Evolutionary conservation across 1,139 yeast species (phyloP), one percentile per base, ranked within the genome.

Genomic region (Geotrichum restrictum): DNA sequence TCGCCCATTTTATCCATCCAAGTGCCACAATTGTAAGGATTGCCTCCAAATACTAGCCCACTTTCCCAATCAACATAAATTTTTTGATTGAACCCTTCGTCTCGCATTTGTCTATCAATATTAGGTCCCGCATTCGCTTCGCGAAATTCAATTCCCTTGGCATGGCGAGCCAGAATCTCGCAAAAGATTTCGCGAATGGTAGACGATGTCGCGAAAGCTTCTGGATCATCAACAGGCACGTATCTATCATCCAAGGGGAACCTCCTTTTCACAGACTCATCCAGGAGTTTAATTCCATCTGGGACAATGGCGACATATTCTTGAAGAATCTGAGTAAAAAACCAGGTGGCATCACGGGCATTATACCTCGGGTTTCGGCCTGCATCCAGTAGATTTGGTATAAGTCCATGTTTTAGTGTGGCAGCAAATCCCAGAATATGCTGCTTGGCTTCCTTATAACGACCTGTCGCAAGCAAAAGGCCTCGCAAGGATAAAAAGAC

Each of bases 1-100:
- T 93, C 98, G 21, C 98, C 98, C 98, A 93, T 93, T 72, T 93
- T 93, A 70, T 93, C 98, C 97, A 91, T 93, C 98, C 98, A 93
- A 0, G 98, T 93, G 19, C 98, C 98, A 73, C 98, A 93, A 64
- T 93, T 93, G 68, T 72, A 80, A 67, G 86, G 95, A 51, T 88
- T 87, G 1, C 98, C 98, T 45, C 98, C 98, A 68, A 82, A 86
- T 4, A 91, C 74, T 44, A 93, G 72, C 0, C 98, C 98, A 22
- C 86, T 88, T 0, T 73, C 64, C 98, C 98, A 93, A 66, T 93
- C 97, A 54, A 91, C 89, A 54, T 72, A 66, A 1, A 88, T 80
- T 58, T 81, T 78, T 40, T 91, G 94, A 66, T 93, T 85, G 73
- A 93, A 93, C 0, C 98, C 98, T 63, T 86, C 88, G 66, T 85